These are phyloP conservation scores for Cytospora piceae DNA, from an alignment of 2,329 filamentous ascomycete genomes.

Conservation along the genomic window DNA sequence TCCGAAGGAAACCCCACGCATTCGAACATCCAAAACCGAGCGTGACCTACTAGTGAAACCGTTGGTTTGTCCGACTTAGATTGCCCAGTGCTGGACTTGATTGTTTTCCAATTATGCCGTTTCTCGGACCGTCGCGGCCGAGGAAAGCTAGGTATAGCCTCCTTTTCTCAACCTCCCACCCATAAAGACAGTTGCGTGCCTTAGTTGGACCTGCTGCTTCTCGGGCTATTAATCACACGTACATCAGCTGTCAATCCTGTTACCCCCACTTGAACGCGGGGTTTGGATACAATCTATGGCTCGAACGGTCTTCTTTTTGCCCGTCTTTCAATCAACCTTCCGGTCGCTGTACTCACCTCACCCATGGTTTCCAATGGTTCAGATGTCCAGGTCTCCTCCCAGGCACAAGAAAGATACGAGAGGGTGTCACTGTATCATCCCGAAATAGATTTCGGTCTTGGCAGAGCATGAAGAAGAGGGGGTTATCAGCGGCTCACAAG, in stretches of 20 bases:
- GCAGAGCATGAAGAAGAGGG: neutral
- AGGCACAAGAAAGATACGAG: neutral
- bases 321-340: neutral
- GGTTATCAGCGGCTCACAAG: neutral
- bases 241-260: neutral
- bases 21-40: neutral
- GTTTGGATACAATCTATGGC: neutral
- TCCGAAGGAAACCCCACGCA: neutral
- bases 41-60: conserved; percentile 1
- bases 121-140: conserved; percentile 58
- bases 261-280: conserved; percentile 12
- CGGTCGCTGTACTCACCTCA: neutral
- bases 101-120: conserved; percentile 45
- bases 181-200: conserved; percentile 5
- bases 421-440: neutral
- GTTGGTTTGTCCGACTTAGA: conserved; percentile 32
- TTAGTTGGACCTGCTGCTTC: conserved; percentile 6
- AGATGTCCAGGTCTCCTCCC: neutral
- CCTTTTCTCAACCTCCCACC: neutral
- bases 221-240: too few species aligned
- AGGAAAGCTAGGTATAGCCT: conserved; percentile 43
- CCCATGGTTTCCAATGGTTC: neutral
- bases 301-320: neutral
- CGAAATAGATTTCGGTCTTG: conserved; percentile 12
- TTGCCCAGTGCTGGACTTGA: conserved; percentile 25